A percentile compares a stretch with the other conserved stretches of the same genome.
These are phyloP conservation scores for Salinomyces thailandicus DNA, from an alignment of 2,329 filamentous ascomycete species.

Conservation along the genomic window DNA sequence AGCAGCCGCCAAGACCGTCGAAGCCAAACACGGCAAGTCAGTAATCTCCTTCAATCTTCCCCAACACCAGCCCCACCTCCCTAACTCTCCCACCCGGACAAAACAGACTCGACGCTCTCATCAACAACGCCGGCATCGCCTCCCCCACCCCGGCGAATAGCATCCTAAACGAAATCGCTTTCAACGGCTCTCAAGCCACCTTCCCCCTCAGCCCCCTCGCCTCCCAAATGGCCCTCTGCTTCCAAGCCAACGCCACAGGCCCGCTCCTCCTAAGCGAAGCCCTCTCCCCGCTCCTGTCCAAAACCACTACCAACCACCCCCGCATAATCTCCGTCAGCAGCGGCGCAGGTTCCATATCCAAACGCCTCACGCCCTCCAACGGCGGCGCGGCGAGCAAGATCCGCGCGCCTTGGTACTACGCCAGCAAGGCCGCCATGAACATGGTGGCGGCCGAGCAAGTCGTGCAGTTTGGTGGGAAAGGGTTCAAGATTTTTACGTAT, in stretches of 20 bases:
- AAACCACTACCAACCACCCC: conserved; percentile 8
- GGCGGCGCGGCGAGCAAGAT: conserved; percentile 12
- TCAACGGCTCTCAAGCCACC: neutral
- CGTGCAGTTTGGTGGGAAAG: conserved; percentile 16
- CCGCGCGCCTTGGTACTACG: conserved; percentile 21
- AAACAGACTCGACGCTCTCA: conserved; percentile 24
- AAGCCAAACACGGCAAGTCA: conserved; percentile 15
- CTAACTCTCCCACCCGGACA: neutral
- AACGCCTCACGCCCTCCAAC: conserved; percentile 18
- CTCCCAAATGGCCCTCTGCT: conserved; percentile 4
- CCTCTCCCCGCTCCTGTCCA: conserved; percentile 20
- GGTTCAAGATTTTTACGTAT: conserved; percentile 30
- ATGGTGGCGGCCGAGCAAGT: conserved; percentile 27
- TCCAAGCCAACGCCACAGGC: conserved; percentile 21
- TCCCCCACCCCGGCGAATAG: neutral
- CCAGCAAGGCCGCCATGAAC: conserved; percentile 31
- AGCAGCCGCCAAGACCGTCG: conserved; percentile 14
- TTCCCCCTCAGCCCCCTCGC: neutral
- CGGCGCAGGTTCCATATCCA: conserved; percentile 26
- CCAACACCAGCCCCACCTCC: neutral
- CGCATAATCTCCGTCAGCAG: conserved; percentile 29
- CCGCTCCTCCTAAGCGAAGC: conserved; percentile 14
- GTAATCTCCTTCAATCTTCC: conserved; percentile 27
- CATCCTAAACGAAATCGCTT: neutral
- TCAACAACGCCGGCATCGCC: conserved; percentile 30